Evolutionary conservation across 2,329 filamentous ascomycete genomes (phyloP).

Genomic region (Aspergillus calidoustus): DNA sequence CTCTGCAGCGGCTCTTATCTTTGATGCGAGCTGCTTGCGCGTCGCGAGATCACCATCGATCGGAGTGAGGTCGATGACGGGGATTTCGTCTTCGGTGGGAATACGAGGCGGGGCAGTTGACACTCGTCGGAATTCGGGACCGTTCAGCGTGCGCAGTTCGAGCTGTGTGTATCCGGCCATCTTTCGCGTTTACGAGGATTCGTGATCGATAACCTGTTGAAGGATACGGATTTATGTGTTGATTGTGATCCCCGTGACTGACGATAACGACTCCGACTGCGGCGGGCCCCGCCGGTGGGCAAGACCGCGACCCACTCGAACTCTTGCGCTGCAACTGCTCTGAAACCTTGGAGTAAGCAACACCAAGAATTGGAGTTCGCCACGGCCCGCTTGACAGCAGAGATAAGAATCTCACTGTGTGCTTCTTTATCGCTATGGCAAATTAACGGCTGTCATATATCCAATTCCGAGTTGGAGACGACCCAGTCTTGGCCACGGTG

Average conservation of each 20-base stretch:
- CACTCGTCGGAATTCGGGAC: slow-evolving; percentile 51
- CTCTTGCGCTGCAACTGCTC: too few species aligned
- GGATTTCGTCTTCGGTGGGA: slow-evolving; percentile 54
- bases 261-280: background rate
- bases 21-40: slow-evolving; percentile 46
- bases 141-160: slow-evolving; percentile 51
- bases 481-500: background rate
- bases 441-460: background rate
- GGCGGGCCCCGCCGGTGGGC: too few species aligned
- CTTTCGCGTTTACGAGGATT: background rate
- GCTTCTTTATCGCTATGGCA: background rate
- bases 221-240: background rate
- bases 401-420: background rate
- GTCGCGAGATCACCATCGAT: slow-evolving; percentile 43
- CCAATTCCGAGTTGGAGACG: background rate
- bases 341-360: background rate
- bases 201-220: background rate
- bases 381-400: background rate
- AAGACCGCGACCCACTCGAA: background rate
- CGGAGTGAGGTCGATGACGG: slow-evolving; percentile 57
- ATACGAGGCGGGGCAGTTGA: slow-evolving; percentile 47
- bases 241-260: background rate
- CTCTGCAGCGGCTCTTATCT: slow-evolving; percentile 53
- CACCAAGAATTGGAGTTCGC: background rate
- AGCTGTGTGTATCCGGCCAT: slow-evolving; percentile 41